phyloP scores from a whole-genome alignment of 805 yeast species.

The Saccharomyces eubayanus region DNA sequence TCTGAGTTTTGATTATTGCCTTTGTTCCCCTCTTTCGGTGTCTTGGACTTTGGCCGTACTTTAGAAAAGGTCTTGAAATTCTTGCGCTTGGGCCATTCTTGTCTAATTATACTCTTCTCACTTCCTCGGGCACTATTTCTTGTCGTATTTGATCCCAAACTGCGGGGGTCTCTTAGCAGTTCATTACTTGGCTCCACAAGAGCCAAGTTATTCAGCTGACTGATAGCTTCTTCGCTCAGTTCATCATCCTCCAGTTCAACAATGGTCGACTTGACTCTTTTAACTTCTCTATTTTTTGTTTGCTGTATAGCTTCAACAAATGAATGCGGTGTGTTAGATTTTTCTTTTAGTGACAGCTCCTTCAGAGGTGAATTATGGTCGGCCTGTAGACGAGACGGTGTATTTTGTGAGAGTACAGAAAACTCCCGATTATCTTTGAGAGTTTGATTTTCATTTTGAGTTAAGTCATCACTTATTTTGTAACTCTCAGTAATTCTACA shows the following conservation, averaged over 20 bases:
- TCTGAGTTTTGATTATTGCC: conserved; percentile 1
- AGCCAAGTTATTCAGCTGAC: conserved; percentile 28
- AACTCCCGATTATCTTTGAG: not conserved
- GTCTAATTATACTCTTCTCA: not conserved
- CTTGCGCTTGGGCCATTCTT: conserved; percentile 28
- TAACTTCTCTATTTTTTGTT: conserved; percentile 25
- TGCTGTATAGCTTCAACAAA: conserved; percentile 30
- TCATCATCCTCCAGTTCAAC: conserved; percentile 22
- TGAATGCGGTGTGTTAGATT: not conserved
- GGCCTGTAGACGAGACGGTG: not conserved
- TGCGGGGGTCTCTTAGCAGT: conserved; percentile 12
- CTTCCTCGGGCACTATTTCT: not conserved
- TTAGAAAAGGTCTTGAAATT: conserved; percentile 37
- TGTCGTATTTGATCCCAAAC: not conserved
- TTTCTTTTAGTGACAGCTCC: not conserved
- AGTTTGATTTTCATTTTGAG: not conserved
- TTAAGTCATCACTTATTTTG: not conserved
- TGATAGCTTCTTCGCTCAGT: conserved; percentile 27
- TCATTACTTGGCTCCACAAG: conserved; percentile 28
- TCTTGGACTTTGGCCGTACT: conserved; percentile 15
- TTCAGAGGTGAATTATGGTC: not conserved
- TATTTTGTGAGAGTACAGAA: not conserved
- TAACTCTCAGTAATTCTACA: not conserved
- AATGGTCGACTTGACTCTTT: conserved; percentile 22
- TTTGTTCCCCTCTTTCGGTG: not conserved